These are phyloP conservation scores for Penicillium simplicissimum DNA, from an alignment of 495 filamentous ascomycete species.

Conservation along the genomic window DNA sequence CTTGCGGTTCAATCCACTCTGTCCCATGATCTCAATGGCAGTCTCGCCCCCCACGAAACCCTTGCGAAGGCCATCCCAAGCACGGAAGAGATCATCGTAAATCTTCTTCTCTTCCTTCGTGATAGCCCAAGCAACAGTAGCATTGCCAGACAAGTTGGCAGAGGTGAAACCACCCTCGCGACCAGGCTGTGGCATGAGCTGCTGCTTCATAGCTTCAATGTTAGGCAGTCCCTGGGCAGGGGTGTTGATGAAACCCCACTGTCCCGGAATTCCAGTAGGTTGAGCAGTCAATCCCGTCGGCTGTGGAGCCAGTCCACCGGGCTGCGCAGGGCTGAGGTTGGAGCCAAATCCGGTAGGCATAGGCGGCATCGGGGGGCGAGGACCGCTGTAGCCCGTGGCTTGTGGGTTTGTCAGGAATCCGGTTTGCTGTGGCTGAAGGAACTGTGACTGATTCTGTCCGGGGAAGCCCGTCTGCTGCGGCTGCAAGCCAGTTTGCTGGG, in stretches of 20 bases:
- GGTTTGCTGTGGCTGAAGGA: constrained; percentile 48
- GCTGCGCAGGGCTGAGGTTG: constrained; percentile 65
- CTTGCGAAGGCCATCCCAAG: constrained; percentile 94
- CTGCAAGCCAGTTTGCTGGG: constrained; percentile 60
- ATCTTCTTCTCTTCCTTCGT: constrained; percentile 98
- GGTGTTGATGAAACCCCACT: constrained; percentile 97
- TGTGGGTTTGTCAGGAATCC: constrained; percentile 57
- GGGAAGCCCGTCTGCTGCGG: constrained; percentile 50
- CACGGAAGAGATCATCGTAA: constrained; percentile 93
- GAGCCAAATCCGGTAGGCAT: constrained; percentile 85
- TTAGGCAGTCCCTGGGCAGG: constrained; percentile 88
- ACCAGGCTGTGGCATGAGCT: constrained; percentile 97
- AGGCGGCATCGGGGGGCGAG: constrained; percentile 87
- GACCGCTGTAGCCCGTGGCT: constrained; percentile 66
- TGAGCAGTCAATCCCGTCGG: constrained; percentile 75
- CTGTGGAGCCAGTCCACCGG: constrained; percentile 48
- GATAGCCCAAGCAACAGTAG: constrained; percentile 95
- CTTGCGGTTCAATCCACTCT: constrained; percentile 86
- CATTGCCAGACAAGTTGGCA: constrained; percentile 84
- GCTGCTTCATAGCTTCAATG: constrained; percentile 88
- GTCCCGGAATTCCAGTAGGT: constrained; percentile 93
- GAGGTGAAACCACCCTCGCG: constrained; percentile 92
- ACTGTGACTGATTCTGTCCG: constrained; percentile 40
- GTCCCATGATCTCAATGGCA: constrained; percentile 95
- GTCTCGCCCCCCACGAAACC: constrained; percentile 92